Base-by-base conservation (phyloP, 2,329 filamentous ascomycete species). In the Paracorniculantispora psalliotae region DNA sequence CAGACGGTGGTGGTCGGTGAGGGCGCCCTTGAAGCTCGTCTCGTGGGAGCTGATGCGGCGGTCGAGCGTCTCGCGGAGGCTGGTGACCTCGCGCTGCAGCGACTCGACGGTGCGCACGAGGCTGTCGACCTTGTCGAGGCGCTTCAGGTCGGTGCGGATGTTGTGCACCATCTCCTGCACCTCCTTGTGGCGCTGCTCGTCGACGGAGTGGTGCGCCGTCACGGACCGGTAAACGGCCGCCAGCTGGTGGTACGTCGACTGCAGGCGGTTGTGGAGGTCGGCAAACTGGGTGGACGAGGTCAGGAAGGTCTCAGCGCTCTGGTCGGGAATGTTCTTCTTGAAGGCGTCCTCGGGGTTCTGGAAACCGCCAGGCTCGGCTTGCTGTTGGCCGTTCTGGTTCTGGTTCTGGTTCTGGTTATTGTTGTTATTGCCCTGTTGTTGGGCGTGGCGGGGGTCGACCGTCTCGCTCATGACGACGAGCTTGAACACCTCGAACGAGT, bases 401-500 rank as follows among this genome's bases (percentile, higher is more conserved):
- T 33, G 30, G 52, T 67, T 50, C 30, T 33, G 30, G 54, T 66
- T 68, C 53, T 65, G 64, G 62, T 52, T 62, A 61, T 60, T 61
- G 61, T 68, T 65, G 63, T 46, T 63, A 61, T 57, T 60, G 61
- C 67, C 64, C 21, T 68, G 64, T 55, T 67, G 66, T 62, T 75
- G 65, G 57, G 61, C 30, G 59, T 57, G 19, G 62, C 65, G 19
- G 53, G 59, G 44, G 58, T 62, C 54, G 35, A 62, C 68, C 60
- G 66, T 76, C 67, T 85, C 82, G 12, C 82, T 86, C 68, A 87
- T 84, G 54, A 94, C 84, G 37, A 89, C 81, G 69, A 97, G 83
- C 71, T 93, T 96, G 79, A 92, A 94, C 64, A 96, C 74, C 74
- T 99, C 94, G 68, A 97, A 96, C 5, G 91, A 96, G 75, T 99